A percentile compares a stretch with the other conserved stretches of the same genome.
Evolutionary conservation across 2,329 filamentous ascomycete genomes (phyloP).

Genomic region (Aspergillus hortae): DNA sequence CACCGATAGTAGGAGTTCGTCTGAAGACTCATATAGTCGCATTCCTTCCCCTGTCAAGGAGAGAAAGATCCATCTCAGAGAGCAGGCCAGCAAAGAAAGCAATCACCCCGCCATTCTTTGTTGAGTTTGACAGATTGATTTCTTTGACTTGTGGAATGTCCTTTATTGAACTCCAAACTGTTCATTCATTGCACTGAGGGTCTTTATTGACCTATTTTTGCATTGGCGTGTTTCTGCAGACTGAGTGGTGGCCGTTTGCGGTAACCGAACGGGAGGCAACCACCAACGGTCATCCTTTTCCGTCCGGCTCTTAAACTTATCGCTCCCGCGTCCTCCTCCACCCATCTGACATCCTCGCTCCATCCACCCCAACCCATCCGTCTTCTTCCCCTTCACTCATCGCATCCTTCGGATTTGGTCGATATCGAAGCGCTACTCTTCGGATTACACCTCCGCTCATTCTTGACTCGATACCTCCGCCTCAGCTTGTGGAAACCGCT

Average conservation of each 20-base stretch:
- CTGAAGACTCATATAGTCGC: not conserved
- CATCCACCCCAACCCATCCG: constrained; percentile 6
- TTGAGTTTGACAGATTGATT: not conserved
- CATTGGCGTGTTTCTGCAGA: not conserved
- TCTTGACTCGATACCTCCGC: constrained; percentile 15
- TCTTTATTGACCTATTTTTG: not conserved
- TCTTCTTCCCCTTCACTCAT: constrained; percentile 49
- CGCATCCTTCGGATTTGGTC: constrained; percentile 22
- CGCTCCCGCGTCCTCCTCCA: constrained; percentile 12
- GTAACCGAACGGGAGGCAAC: constrained; percentile 1
- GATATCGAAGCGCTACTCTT: constrained; percentile 21
- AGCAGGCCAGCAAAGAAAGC: constrained; percentile 3
- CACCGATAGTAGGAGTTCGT: not conserved
- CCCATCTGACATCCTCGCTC: constrained; percentile 10
- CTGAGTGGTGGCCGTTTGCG: constrained; percentile 5
- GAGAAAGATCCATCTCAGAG: not conserved
- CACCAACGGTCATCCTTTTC: constrained; percentile 6
- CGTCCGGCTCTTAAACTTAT: constrained; percentile 19
- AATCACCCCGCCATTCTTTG: not conserved
- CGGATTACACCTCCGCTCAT: constrained; percentile 9
- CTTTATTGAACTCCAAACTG: not conserved
- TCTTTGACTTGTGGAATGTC: no score
- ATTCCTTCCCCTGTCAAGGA: constrained; percentile 11
- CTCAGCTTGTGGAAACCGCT: constrained; percentile 20
- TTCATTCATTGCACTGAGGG: not conserved